Evolutionary conservation across 805 yeast species (phyloP).

Genomic region (Komagataella populi): DNA sequence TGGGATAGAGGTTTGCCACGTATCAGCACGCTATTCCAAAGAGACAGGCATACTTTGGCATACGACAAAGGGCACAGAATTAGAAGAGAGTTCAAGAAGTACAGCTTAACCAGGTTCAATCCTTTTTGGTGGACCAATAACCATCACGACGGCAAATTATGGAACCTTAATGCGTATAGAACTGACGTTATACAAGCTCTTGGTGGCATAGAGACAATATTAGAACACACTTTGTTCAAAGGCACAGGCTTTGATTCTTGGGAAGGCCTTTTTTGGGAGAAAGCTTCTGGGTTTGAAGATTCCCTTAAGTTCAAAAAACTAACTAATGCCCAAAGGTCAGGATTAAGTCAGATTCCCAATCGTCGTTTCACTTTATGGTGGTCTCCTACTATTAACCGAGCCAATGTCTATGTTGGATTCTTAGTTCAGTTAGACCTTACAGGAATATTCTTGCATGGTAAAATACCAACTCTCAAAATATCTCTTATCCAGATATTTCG

Average conservation of each 20-base stretch:
- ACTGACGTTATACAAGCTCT: conserved; percentile 94
- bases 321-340: conserved; percentile 96
- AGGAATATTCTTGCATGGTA: conserved; percentile 94
- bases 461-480: conserved; percentile 92
- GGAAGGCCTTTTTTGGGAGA: conserved; percentile 99
- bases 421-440: conserved; percentile 91
- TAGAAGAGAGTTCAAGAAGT: conserved; percentile 68
- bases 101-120: conserved; percentile 54
- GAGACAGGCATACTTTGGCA: conserved; percentile 87
- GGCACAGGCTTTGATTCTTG: conserved; percentile 97
- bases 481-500: conserved; percentile 92
- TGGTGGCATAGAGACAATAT: conserved; percentile 93
- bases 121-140: conserved; percentile 96
- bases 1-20: conserved; percentile 98
- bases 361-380: conserved; percentile 97
- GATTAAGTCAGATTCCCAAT: conserved; percentile 94
- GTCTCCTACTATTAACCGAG: conserved; percentile 98
- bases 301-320: conserved; percentile 87
- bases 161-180: conserved; percentile 88
- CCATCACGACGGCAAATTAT: conserved; percentile 89
- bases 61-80: conserved; percentile 89
- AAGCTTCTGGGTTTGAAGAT: conserved; percentile 94
- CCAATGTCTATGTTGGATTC: conserved; percentile 96
- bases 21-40: conserved; percentile 87
- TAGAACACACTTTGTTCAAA: conserved; percentile 88